Conservation (phyloP, 176 grass and related monocot species). For the Pontederia paniculata region DNA sequence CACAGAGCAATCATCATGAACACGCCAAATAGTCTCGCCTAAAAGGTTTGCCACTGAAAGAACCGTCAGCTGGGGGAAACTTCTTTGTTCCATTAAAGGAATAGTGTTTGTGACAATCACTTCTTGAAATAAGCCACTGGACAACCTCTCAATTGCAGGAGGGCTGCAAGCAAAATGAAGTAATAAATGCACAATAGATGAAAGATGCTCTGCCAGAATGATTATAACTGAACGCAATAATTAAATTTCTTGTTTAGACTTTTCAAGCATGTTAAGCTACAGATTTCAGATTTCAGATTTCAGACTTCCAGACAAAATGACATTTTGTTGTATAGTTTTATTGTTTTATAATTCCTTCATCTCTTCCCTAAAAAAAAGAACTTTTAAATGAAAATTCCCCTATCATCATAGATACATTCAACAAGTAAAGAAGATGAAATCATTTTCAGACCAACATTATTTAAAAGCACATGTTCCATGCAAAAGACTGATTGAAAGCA, state of each 20-base stretch:
- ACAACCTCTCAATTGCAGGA: slow-evolving; percentile 85
- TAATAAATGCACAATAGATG: not conserved
- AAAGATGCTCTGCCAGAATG: too few species aligned
- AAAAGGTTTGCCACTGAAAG: slow-evolving; percentile 94
- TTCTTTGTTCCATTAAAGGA: slow-evolving; percentile 61
- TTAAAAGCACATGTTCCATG: too few species aligned
- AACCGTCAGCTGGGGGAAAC: slow-evolving; percentile 83
- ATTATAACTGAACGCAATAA: too few species aligned
- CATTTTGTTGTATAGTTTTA: not conserved
- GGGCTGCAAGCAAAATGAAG: slow-evolving; percentile 41
- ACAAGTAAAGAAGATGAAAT: not conserved
- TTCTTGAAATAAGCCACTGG: slow-evolving; percentile 96
- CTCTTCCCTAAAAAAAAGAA: too few species aligned
- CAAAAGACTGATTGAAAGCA: not conserved
- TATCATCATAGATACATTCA: not conserved
- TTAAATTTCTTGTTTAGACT: too few species aligned
- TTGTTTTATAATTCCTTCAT: too few species aligned
- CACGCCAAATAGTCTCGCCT: slow-evolving; percentile 96
- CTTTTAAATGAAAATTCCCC: slow-evolving; percentile 5
- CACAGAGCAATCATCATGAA: slow-evolving; percentile 91
- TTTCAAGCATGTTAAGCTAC: not conserved
- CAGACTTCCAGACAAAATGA: not conserved
- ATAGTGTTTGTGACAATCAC: slow-evolving; percentile 96
- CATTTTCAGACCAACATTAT: not conserved
- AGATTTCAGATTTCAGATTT: too few species aligned